These are phyloP conservation scores for Canavalia gladiata DNA, from an alignment of 306 rosid species.

Conservation along the genomic window DNA sequence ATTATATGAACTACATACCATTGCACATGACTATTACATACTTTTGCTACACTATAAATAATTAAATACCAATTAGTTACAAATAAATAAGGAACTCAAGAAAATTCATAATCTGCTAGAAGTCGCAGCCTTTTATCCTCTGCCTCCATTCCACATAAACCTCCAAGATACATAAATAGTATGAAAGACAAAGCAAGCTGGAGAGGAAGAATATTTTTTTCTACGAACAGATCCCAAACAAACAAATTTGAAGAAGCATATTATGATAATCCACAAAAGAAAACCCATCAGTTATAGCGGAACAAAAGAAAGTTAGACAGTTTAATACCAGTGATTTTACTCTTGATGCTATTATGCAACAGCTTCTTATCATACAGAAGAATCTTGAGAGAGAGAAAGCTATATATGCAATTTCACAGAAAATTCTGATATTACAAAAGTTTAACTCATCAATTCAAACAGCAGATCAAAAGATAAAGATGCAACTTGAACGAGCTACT, in stretches of 20 bases:
- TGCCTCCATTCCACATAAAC: not conserved
- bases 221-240: not conserved
- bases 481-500: constrained; percentile 5
- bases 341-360: constrained; percentile 5
- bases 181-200: not conserved
- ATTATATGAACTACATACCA: constrained; percentile 33
- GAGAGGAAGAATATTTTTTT: not conserved
- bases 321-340: constrained; percentile 4
- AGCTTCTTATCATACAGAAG: not conserved
- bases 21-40: not conserved
- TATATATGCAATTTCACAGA: not conserved
- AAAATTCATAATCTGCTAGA: constrained; percentile 9
- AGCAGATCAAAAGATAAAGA: constrained; percentile 31
- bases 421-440: constrained; percentile 8
- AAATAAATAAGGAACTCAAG: constrained; percentile 3
- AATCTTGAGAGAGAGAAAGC: constrained; percentile 12
- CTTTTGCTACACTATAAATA: not conserved
- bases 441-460: constrained; percentile 9
- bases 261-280: not conserved
- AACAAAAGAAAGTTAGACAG: not conserved
- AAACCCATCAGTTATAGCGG: constrained; percentile 27
- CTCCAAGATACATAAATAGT: constrained; percentile 12
- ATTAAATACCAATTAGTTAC: not conserved
- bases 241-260: constrained; percentile 1
- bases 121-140: constrained; percentile 33